Evolutionary conservation across 352 stramenopile genomes (phyloP), one percentile per base, ranked within the genome.

Genomic region (Stephanocyclus meneghinianus): DNA sequence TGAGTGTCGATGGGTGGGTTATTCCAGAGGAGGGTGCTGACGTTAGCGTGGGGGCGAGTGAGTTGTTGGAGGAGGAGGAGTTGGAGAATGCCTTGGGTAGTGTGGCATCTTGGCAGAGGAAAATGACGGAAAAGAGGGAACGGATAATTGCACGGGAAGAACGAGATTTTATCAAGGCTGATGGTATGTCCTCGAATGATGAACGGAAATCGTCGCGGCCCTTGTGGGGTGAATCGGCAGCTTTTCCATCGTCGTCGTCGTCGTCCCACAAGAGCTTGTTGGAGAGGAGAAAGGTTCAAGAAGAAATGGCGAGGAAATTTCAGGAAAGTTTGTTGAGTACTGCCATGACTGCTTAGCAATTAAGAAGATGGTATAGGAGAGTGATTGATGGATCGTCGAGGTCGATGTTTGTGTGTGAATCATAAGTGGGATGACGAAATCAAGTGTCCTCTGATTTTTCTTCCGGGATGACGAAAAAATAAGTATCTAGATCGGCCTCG

Each of bases 331-430:
- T 75, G 55, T 50, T 66, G 55, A 68, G 55, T 75, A 44, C 56
- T 61, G 67, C 67, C 10, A 75, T 75, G 67, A 75, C 67, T 42
- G 67, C 67, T 18, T 75, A 50, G 44, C 9, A 11, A 18, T 66
- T 18, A 44, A 9, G 35, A 40, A 40, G 35, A 40, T 9, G 35
- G 35, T 4, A 40, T 40, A 40, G 35, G 9, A 40, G 51, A 60
- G 51, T 32, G 51, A 40, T 40, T 40, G 35, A 40, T 40, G 35
- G 35, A 40, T 40, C 7, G 3, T 13, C 47, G 11, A 26, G 10
- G 15, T 26, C 5, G 11, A 26, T n/a, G 11, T 55, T 26, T n/a
- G 15, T 26, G 0, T 55, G 47, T n/a, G 18, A 26, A 26, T 26
- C 47, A n/a, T 26, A 26, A 55, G 5, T 26, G 18, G 18, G 3